Evolutionary conservation across 2,329 filamentous ascomycete species (phyloP), one percentile per base, ranked within the genome.

Genomic region (Lecanicillium sp.): DNA sequence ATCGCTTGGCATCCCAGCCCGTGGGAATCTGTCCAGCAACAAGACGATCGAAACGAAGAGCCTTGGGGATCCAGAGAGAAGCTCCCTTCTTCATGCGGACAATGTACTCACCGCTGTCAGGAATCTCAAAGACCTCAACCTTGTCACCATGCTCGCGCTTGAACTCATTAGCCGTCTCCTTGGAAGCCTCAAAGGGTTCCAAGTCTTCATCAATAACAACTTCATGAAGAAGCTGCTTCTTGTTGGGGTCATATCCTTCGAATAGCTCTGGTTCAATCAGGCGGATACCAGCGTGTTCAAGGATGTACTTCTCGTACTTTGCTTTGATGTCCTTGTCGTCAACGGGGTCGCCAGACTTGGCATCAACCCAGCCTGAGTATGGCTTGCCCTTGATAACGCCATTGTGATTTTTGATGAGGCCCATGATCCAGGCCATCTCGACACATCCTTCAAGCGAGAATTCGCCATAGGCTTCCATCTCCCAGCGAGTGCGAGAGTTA

Each of bases 361-460:
- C 74, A 56, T 98, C 92, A 43, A 98, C 86, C 88, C 86, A 98
- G 51, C 92, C 92, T 49, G 90, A 87, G 68, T 98, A 96, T 48
- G 84, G 84, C 68, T 94, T 84, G 59, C 92, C 92, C 71, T 98
- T 98, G 60, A 98, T 78, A 22, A 83, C 81, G 14, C 92, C 92
- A 52, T 96, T 96, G 71, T 95, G 86, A 63, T 98, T 94, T 74
- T 90, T 95, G 70, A 98, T 96, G 43, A 96, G 79, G 56, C 92
- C 92, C 90, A 96, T 98, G 63, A 98, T 87, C 92, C 92, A 98
- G 22, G 92, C 89, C 92, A 98, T 98, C 65, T 98, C 92, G 44
- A 98, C 83, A 55, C 92, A 96, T 20, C 92, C 92, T 63, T 98
- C 94, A 12, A 98, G 78, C 8, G 92, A 96, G 69, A 98, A 98